Evolutionary conservation across 768 basidiomycete genomes (phyloP), one percentile per base, ranked within the genome.

Genomic region (Naematelia encephala): DNA sequence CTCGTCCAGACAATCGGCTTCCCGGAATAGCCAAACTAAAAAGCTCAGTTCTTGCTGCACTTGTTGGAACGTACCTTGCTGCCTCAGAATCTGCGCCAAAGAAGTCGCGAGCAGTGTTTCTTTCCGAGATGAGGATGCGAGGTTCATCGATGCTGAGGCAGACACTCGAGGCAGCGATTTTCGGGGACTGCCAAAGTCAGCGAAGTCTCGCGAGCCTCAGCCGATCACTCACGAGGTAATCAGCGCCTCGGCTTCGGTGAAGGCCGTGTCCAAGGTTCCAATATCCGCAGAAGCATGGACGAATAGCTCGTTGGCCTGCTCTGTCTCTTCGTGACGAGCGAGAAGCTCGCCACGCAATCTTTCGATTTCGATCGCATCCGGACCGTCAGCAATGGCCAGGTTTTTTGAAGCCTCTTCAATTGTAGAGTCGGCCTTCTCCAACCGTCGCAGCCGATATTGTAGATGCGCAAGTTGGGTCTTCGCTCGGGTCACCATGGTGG

Each of bases 381-480:
- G 68, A 1, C 67, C 73, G 19, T 66, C 54, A 19, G 50, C 64
- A 21, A 43, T 26, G 21, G 23, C 44, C 22, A 69, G 46, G n/a
- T 53, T 55, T 14, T 12, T 56, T 13, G 56, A 52, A 19, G 67
- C 73, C 30, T 57, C 57, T 19, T 60, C 64, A 39, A 70, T 67
- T 39, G 81, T 79, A 1, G 85, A 84, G 62, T 50, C 49, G 8
- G 65, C 56, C 12, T 58, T 47, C n/a, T 60, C 64, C 34, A 50
- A 68, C 25, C 63, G 56, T 16, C 62, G 58, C 65, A 87, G 81
- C 48, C 85, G 82, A 3, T 91, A 74, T 47, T 86, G 81, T 1
- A 94, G 80, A 62, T 92, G 89, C 2, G 83, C 87, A 53, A 84
- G 83, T 65, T 82, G 80, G 0, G 85, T 81, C 26, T 87, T 76